phyloP scores from a whole-genome alignment of 1,139 yeast genomes.

The Ogataea hybrid region DNA sequence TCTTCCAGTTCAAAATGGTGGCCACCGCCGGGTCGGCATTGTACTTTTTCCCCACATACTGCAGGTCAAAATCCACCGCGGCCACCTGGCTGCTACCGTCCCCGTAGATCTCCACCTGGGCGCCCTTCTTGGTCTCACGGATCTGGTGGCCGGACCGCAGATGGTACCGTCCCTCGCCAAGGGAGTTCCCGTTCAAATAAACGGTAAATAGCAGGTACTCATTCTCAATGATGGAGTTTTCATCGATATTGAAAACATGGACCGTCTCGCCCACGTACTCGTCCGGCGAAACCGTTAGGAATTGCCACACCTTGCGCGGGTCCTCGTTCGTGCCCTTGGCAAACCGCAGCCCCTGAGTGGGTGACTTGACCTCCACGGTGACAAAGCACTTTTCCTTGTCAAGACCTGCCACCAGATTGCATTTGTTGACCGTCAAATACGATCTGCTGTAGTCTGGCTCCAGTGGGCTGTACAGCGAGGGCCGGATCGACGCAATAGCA shows the following conservation, averaged over 20 bases:
- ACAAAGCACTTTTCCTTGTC: constrained; percentile 27
- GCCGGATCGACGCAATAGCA: constrained; percentile 56
- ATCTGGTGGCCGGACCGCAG: constrained; percentile 31
- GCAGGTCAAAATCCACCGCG: constrained; percentile 55
- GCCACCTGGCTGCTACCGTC: constrained; percentile 40
- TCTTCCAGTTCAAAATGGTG: constrained; percentile 55
- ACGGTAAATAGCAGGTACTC: constrained; percentile 60
- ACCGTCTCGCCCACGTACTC: constrained; percentile 40
- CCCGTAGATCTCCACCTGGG: constrained; percentile 30
- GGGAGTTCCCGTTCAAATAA: constrained; percentile 59
- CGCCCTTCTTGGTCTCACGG: constrained; percentile 23
- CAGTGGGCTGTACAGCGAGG: constrained; percentile 62
- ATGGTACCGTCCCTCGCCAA: constrained; percentile 50
- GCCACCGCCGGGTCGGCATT: constrained; percentile 62
- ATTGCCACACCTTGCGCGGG: constrained; percentile 59
- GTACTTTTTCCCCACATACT: constrained; percentile 68
- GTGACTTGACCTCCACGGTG: constrained; percentile 38
- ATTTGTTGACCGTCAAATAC: constrained; percentile 55
- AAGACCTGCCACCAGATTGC: constrained; percentile 39
- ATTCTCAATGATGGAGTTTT: constrained; percentile 34
- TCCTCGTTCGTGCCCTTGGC: constrained; percentile 69
- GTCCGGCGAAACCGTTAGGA: constrained; percentile 72
- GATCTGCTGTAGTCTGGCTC: constrained; percentile 60
- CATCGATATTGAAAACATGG: constrained; percentile 47
- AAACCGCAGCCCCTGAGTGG: constrained; percentile 50